Evolutionary conservation across 2,329 filamentous ascomycete species (phyloP).

Genomic region (Didymellaceae sp.): DNA sequence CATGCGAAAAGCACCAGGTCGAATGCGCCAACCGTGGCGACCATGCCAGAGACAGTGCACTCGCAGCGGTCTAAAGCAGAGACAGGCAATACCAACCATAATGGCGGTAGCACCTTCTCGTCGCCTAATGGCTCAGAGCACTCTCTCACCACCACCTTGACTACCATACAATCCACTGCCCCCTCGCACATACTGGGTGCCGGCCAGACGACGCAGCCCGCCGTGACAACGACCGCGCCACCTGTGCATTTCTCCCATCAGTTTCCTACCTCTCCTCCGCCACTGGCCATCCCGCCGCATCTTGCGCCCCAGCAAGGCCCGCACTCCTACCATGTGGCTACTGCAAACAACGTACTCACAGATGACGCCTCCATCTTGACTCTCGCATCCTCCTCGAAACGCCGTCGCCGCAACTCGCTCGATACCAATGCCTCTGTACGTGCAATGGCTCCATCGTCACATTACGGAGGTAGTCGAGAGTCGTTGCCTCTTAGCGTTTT

Average conservation of each 20-base stretch:
- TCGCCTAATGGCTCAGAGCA: slow-evolving; percentile 81
- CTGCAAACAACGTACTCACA: slow-evolving; percentile 80
- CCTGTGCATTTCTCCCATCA: slow-evolving; percentile 64
- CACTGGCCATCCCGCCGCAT: slow-evolving; percentile 76
- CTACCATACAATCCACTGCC: slow-evolving; percentile 79
- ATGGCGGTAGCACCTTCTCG: slow-evolving; percentile 78
- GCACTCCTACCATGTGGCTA: slow-evolving; percentile 77
- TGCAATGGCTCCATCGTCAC: slow-evolving; percentile 79
- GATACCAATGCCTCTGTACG: slow-evolving; percentile 87
- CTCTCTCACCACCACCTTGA: slow-evolving; percentile 82
- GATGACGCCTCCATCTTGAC: slow-evolving; percentile 89
- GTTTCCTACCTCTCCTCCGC: slow-evolving; percentile 61
- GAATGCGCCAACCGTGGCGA: slow-evolving; percentile 80
- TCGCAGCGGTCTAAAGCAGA: slow-evolving; percentile 84
- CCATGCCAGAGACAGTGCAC: slow-evolving; percentile 75
- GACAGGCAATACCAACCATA: slow-evolving; percentile 68
- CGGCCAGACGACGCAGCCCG: slow-evolving; percentile 51
- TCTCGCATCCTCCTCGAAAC: slow-evolving; percentile 81
- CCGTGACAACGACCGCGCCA: slow-evolving; percentile 44
- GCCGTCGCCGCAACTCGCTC: slow-evolving; percentile 76
- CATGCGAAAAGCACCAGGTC: slow-evolving; percentile 73
- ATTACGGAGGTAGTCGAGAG: slow-evolving; percentile 83
- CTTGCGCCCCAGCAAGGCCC: slow-evolving; percentile 66
- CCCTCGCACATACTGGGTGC: slow-evolving; percentile 49
- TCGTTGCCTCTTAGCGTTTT: slow-evolving; percentile 79